Percentiles rank a stretch among this genome's conserved stretches.
These are phyloP conservation scores for Colletotrichum euphorbiae DNA, from an alignment of 2,329 filamentous ascomycete species.

Conservation along the genomic window DNA sequence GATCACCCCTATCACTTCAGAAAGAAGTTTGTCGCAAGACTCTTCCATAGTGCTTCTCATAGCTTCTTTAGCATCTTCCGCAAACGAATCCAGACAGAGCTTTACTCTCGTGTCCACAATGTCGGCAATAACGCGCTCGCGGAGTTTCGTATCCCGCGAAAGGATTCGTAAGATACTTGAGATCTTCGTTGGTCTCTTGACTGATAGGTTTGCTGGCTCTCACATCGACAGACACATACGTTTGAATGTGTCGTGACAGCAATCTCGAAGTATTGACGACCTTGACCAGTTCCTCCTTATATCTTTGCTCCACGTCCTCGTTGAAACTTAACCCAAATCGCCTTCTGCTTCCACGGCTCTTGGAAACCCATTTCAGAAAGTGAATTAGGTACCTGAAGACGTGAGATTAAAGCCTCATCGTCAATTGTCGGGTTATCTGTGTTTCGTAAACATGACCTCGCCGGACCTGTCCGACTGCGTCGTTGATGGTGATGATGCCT, in stretches of 20 bases:
- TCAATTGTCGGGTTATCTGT: constrained; percentile 19
- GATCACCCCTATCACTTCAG: background rate
- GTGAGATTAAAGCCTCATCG: constrained; percentile 39
- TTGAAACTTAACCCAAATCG: constrained; percentile 40
- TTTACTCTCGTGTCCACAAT: background rate
- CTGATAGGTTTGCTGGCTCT: background rate
- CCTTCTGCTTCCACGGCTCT: constrained; percentile 23
- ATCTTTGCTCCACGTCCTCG: constrained; percentile 25
- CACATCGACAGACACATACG: background rate
- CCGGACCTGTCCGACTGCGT: constrained; percentile 38
- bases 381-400: constrained; percentile 39
- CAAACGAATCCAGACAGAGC: background rate
- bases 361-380: constrained; percentile 41
- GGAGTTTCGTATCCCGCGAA: background rate
- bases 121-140: background rate
- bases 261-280: background rate
- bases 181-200: background rate
- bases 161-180: background rate
- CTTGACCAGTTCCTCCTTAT: constrained; percentile 27
- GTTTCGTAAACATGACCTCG: constrained; percentile 33
- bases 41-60: background rate
- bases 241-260: background rate
- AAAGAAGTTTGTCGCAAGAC: background rate
- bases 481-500: constrained; percentile 39
- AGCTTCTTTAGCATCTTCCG: background rate